These are phyloP conservation scores for Craterostigma plantagineum DNA, from an alignment of 257 asterid genomes.

Conservation along the genomic window DNA sequence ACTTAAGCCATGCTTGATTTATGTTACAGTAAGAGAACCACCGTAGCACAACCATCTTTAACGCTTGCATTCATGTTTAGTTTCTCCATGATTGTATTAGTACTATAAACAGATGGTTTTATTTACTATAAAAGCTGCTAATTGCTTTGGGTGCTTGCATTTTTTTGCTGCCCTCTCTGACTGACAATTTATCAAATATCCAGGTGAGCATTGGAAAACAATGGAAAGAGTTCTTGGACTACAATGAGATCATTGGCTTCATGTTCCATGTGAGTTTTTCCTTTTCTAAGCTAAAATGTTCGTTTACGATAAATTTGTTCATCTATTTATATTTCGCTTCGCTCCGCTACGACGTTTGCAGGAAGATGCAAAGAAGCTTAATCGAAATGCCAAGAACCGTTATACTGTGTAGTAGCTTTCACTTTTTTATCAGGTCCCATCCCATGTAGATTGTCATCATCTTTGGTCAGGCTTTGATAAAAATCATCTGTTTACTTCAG, in stretches of 20 bases:
- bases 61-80: too few species aligned
- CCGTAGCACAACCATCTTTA: too few species aligned
- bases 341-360: constrained; percentile 18
- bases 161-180: background rate
- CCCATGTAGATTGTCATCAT: too few species aligned
- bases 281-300: background rate
- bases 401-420: constrained; percentile 26
- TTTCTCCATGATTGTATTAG: too few species aligned
- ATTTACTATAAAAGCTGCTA: too few species aligned
- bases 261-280: constrained; percentile 44
- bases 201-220: constrained; percentile 87
- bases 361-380: constrained; percentile 52
- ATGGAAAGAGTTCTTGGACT: constrained; percentile 83
- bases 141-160: background rate
- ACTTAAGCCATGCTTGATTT: too few species aligned
- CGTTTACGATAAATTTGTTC: background rate
- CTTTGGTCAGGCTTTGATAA: too few species aligned
- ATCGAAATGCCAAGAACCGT: constrained; percentile 41
- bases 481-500: too few species aligned
- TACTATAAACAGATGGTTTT: background rate
- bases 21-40: too few species aligned
- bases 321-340: background rate
- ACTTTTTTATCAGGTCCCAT: background rate
- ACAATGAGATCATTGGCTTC: constrained; percentile 57
- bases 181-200: constrained; percentile 6